phyloP scores from a whole-genome alignment of 2,329 filamentous ascomycete species.

The Cladosporium cucumerinum region DNA sequence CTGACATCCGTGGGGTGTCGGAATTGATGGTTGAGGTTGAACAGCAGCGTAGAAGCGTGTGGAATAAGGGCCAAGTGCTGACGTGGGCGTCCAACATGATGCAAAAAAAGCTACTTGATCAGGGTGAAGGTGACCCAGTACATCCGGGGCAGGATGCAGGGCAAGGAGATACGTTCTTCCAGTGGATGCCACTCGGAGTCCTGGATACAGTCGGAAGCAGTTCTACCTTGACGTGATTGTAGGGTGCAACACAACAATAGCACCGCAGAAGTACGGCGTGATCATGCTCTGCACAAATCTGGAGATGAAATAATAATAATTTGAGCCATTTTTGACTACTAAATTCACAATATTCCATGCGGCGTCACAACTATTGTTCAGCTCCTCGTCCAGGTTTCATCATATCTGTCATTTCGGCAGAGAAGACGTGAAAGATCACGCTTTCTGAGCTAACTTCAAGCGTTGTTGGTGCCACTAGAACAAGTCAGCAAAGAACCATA shows the following conservation, averaged over 20 bases:
- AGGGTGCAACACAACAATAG: neutral
- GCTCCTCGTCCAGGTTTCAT: neutral
- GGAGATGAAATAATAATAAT: neutral
- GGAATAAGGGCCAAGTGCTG: neutral
- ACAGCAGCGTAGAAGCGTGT: neutral
- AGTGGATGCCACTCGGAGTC: constrained; percentile 1
- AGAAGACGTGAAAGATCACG: neutral
- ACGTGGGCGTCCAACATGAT: neutral
- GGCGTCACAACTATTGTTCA: neutral
- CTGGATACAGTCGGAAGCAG: neutral
- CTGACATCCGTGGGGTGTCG: neutral
- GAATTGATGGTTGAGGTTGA: neutral
- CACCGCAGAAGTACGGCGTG: neutral
- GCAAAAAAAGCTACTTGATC: neutral
- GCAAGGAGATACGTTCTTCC: neutral
- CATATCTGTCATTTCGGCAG: neutral
- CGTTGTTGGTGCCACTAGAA: neutral
- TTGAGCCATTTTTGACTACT: neutral
- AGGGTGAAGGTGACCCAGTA: neutral
- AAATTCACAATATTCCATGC: neutral
- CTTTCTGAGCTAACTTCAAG: neutral
- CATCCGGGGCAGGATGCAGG: neutral
- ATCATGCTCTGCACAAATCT: neutral
- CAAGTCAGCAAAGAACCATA: neutral
- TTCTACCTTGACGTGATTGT: neutral